These are phyloP conservation scores for Cutaneotrichosporon curvatum DNA, from an alignment of 1,284 basidiomycete species.

Conservation along the genomic window DNA sequence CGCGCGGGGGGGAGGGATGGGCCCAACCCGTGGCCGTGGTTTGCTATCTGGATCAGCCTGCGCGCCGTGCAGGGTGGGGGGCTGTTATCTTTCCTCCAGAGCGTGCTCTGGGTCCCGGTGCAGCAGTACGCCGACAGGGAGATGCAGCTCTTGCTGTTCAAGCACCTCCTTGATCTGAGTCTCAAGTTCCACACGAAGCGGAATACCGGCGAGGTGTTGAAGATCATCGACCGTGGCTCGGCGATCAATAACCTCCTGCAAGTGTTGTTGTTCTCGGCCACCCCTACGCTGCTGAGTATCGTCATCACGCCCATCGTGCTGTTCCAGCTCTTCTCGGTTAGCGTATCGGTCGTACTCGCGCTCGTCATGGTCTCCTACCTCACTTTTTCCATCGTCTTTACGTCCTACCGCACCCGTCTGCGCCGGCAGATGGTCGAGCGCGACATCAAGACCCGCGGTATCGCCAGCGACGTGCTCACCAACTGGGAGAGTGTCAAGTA, in stretches of 20 bases:
- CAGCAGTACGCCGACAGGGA: slow-evolving; percentile 89
- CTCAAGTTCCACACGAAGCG: slow-evolving; percentile 89
- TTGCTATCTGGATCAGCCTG: slow-evolving; percentile 28
- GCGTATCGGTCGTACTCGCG: slow-evolving; percentile 76
- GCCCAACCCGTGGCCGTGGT: slow-evolving; percentile 24
- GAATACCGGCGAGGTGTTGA: slow-evolving; percentile 92
- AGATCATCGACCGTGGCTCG: slow-evolving; percentile 96
- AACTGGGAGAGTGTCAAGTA: slow-evolving; percentile 99
- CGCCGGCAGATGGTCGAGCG: slow-evolving; percentile 87
- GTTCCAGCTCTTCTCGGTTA: slow-evolving; percentile 63
- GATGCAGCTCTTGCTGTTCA: slow-evolving; percentile 86
- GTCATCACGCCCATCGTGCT: slow-evolving; percentile 91
- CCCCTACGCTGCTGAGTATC: slow-evolving; percentile 91
- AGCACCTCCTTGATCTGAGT: slow-evolving; percentile 82
- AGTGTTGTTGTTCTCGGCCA: slow-evolving; percentile 85
- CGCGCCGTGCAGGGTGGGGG: slow-evolving; percentile 24
- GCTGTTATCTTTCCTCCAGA: slow-evolving; percentile 78
- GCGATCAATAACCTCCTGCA: slow-evolving; percentile 93
- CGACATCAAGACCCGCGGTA: slow-evolving; percentile 87
- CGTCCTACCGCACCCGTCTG: slow-evolving; percentile 71
- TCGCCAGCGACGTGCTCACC: slow-evolving; percentile 91
- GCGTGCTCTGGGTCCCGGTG: slow-evolving; percentile 94
- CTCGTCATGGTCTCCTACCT: slow-evolving; percentile 81
- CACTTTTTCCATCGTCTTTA: slow-evolving; percentile 90
- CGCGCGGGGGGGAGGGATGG: slow-evolving; percentile 8